Evolutionary conservation across 2,329 filamentous ascomycete genomes (phyloP), one percentile per base, ranked within the genome.

Genomic region (Lasiodiplodia theobromae): DNA sequence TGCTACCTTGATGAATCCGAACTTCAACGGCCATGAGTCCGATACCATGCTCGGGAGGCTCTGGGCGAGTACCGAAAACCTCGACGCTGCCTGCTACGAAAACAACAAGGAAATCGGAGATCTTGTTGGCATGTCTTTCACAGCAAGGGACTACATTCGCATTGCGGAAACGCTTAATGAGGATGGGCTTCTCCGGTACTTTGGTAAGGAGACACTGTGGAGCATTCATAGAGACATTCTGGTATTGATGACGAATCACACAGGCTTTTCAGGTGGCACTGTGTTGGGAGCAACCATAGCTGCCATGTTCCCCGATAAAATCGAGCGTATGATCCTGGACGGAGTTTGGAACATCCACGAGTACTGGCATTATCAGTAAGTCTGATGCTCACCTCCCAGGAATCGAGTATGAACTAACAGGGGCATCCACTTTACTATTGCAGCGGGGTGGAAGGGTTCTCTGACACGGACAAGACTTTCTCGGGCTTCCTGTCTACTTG

Each of bases 271-370:
- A 2, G 85, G 84, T 68, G 84, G 83, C 3, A 82, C 82, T 0
- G 71, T 82, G 1, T 74, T 86, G 0, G 84, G 84, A 3, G 73
- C 78, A 0, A 86, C 83, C 0, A 83, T 85, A 69, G 82, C 83
- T 0, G 74, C 79, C 3, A 77, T 86, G 66, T 84, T 77, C 44
- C 83, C 84, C 0, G 75, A 83, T 54, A 78, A 81, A 1, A 77
- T 83, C 28, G 74, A 75, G 23, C 75, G 80, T 31, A 77, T 83
- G 71, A 74, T 84, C 14, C 71, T 84, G 31, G 83, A 84, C 64
- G 80, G 80, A 16, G 78, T 82, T 11, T 71, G 80, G 0, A 77
- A 83, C 56, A 72, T 76, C 3, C 75, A 78, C 37, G 86, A 88
- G 71, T 82, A 84, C 47, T 86, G 87, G 62, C 75, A 73, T n/a